These are phyloP conservation scores for Mrakia blollopis DNA, from an alignment of 768 basidiomycete species.

Conservation along the genomic window DNA sequence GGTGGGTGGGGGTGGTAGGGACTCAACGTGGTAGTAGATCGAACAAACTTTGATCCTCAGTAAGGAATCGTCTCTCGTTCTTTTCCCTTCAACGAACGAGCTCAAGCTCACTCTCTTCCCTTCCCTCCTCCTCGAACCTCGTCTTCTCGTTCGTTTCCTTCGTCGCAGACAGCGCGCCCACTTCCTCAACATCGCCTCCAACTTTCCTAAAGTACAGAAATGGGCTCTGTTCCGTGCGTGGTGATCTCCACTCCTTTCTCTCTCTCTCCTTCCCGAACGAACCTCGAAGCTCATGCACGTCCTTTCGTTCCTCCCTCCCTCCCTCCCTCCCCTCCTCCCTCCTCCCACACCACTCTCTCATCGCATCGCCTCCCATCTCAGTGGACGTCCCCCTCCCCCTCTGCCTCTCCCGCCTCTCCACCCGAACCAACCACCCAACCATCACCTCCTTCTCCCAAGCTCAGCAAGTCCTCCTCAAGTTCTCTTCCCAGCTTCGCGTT, in stretches of 20 bases:
- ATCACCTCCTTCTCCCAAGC: slow-evolving; percentile 25
- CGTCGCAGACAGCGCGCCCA: slow-evolving; percentile 20
- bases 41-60: slow-evolving; percentile 29
- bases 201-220: slow-evolving; percentile 12
- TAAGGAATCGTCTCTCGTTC: neutral
- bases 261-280: neutral
- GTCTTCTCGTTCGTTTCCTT: neutral
- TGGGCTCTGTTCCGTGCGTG: slow-evolving; percentile 24
- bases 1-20: too few relatives aligned
- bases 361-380: slow-evolving; percentile 71
- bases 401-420: slow-evolving; percentile 54
- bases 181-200: slow-evolving; percentile 14
- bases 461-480: slow-evolving; percentile 19
- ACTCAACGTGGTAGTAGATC: slow-evolving; percentile 28
- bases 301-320: neutral
- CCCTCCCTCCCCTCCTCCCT: slow-evolving; percentile 57
- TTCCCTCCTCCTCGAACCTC: neutral
- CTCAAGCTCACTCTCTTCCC: neutral
- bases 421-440: neutral
- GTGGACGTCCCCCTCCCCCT: slow-evolving; percentile 60
- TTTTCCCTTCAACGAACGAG: neutral
- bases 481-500: slow-evolving; percentile 23
- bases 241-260: too few relatives aligned
- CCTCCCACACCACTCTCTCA: slow-evolving; percentile 78
- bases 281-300: neutral